These are phyloP conservation scores for Torrubiella hemipterigena DNA, from an alignment of 2,329 filamentous ascomycete species.

Conservation along the genomic window DNA sequence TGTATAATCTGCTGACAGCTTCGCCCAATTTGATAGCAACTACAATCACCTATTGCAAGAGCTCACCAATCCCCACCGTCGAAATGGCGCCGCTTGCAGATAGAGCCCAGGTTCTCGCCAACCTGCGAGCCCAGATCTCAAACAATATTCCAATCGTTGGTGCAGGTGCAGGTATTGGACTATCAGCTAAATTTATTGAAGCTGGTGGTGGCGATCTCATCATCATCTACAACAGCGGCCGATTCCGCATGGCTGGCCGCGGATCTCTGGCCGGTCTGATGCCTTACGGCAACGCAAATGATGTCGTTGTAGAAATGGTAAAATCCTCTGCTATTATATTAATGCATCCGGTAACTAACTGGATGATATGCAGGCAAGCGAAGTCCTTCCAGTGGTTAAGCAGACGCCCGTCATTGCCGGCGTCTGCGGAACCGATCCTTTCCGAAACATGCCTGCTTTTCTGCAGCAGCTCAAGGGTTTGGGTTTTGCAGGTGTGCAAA, in stretches of 20 bases:
- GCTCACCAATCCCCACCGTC: no score
- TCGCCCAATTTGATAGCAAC: no score
- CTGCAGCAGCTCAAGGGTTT: conserved; percentile 45
- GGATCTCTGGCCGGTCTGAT: conserved; percentile 58
- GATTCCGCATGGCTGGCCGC: conserved; percentile 61
- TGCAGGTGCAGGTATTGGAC: conserved; percentile 58
- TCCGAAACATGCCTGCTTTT: conserved; percentile 49
- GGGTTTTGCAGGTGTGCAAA: conserved; percentile 60
- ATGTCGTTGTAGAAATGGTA: conserved; percentile 58
- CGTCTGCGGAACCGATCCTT: conserved; percentile 60
- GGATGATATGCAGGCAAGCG: conserved; percentile 44
- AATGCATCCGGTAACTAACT: neutral
- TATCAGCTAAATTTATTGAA: conserved; percentile 61
- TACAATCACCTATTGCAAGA: no score
- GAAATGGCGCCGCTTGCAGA: conserved; percentile 45
- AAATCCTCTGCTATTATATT: conserved; percentile 1
- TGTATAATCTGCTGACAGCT: no score
- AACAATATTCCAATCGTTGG: conserved; percentile 50
- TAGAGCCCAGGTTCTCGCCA: conserved; percentile 40
- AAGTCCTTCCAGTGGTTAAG: conserved; percentile 53
- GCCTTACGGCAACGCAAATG: conserved; percentile 61
- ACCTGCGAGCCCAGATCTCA: conserved; percentile 40
- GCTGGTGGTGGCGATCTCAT: conserved; percentile 57
- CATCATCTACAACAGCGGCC: conserved; percentile 60
- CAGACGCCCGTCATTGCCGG: conserved; percentile 57